These are phyloP conservation scores for Xanthoceras sorbifolium DNA, from an alignment of 345 rosid species.

Conservation along the genomic window DNA sequence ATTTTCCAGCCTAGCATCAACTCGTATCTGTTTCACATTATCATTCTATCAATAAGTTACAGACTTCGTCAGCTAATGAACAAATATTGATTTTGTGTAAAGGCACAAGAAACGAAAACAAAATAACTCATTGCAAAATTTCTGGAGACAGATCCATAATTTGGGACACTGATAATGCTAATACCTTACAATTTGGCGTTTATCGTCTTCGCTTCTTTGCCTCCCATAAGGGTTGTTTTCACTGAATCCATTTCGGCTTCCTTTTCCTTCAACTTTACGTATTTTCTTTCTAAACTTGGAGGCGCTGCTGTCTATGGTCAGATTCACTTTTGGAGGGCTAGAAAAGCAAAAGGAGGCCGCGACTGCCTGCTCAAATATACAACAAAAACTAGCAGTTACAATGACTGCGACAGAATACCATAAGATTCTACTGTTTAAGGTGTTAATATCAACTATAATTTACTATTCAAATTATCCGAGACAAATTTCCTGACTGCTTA, in stretches of 20 bases:
- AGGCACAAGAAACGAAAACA: not conserved
- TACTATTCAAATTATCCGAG: not conserved
- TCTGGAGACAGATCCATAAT: conserved; percentile 5
- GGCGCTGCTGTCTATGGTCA: conserved; percentile 83
- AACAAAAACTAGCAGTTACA: conserved; percentile 4
- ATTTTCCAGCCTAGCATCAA: not conserved
- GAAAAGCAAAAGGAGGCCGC: conserved; percentile 94
- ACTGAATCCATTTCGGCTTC: conserved; percentile 59
- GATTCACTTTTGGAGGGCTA: conserved; percentile 80
- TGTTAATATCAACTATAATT: not conserved
- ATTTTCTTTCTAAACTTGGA: conserved; percentile 77
- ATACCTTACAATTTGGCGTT: conserved; percentile 57
- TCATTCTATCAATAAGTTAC: conserved; percentile 3
- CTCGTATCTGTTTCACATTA: not conserved
- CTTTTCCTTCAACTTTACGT: conserved; percentile 50
- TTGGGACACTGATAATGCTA: conserved; percentile 32
- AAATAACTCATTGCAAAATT: conserved; percentile 21
- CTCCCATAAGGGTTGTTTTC: conserved; percentile 82
- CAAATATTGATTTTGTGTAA: not conserved
- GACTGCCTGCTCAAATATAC: conserved; percentile 60
- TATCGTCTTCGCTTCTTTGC: conserved; percentile 42
- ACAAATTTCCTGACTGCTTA: not conserved
- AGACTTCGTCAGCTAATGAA: not conserved
- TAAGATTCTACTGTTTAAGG: too few species aligned
- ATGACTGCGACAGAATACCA: not conserved